These are phyloP conservation scores for Elongisporangium undulatum DNA, from an alignment of 352 stramenopile species.

Conservation along the genomic window DNA sequence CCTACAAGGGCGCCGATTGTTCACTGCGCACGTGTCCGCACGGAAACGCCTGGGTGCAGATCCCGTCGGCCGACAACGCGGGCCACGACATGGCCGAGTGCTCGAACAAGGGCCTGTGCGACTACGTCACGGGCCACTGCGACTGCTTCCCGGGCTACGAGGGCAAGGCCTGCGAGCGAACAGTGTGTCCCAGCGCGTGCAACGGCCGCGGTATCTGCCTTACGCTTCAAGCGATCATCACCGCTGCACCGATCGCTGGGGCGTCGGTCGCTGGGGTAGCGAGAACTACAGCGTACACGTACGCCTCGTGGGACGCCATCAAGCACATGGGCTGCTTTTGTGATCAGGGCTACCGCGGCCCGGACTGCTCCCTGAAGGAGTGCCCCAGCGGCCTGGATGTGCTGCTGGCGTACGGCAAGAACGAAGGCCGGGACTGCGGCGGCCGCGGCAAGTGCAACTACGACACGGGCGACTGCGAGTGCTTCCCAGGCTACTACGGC, in stretches of 20 bases:
- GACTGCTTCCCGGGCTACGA: conserved; percentile 88
- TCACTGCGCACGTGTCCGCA: conserved; percentile 74
- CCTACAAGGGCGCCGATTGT: conserved; percentile 74
- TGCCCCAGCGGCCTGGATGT: conserved; percentile 91
- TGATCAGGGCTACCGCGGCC: conserved; percentile 91
- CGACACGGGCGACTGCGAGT: conserved; percentile 90
- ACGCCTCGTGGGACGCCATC: conserved; percentile 86
- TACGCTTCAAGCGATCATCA: conserved; percentile 84
- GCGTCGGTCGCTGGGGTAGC: neutral
- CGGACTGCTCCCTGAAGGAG: conserved; percentile 95
- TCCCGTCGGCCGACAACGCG: conserved; percentile 56
- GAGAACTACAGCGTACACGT: conserved; percentile 14
- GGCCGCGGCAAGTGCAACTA: conserved; percentile 95
- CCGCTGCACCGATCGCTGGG: conserved; percentile 5
- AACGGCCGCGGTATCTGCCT: conserved; percentile 92
- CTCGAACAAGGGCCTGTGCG: conserved; percentile 92
- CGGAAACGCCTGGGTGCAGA: conserved; percentile 58
- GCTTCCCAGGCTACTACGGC: conserved; percentile 94
- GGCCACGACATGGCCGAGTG: conserved; percentile 88
- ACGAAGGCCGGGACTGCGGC: conserved; percentile 88
- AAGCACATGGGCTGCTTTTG: conserved; percentile 96
- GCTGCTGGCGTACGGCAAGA: conserved; percentile 75
- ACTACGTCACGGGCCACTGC: conserved; percentile 89
- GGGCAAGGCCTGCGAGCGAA: conserved; percentile 89
- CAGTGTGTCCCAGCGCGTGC: conserved; percentile 94